Evolutionary conservation across 1,284 basidiomycete species (phyloP).

Genomic region (Leccinum griseonigrum): DNA sequence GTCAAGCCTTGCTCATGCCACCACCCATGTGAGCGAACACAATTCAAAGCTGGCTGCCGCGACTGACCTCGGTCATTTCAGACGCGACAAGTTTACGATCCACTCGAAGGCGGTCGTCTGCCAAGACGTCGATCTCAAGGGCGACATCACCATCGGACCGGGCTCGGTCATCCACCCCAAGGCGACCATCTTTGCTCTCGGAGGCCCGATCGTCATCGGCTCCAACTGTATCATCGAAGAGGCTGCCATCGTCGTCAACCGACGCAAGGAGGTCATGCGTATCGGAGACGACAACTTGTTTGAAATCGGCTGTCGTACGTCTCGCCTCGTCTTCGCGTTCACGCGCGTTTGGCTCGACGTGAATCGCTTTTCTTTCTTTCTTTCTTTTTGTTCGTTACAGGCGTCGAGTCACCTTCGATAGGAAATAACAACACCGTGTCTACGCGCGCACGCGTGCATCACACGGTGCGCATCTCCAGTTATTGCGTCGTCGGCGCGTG

Average conservation of each 20-base stretch:
- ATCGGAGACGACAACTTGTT: slow-evolving; percentile 94
- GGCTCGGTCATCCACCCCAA: slow-evolving; percentile 95
- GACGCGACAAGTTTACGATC: slow-evolving; percentile 76
- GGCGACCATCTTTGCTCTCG: slow-evolving; percentile 85
- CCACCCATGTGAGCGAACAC: slow-evolving; percentile 25
- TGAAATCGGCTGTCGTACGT: slow-evolving; percentile 86
- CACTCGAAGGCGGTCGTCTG: slow-evolving; percentile 83
- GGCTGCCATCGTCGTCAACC: slow-evolving; percentile 82
- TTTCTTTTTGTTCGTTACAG: slow-evolving; percentile 36
- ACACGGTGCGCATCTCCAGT: slow-evolving; percentile 73
- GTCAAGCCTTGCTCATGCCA: neutral
- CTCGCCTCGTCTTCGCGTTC: neutral
- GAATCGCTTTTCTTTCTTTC: neutral
- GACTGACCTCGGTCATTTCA: slow-evolving; percentile 26
- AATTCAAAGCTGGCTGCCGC: neutral
- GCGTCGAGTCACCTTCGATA: slow-evolving; percentile 80
- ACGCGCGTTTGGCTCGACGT: neutral
- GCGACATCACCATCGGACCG: slow-evolving; percentile 86
- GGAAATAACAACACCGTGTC: slow-evolving; percentile 86
- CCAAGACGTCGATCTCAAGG: slow-evolving; percentile 86
- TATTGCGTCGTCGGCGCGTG: slow-evolving; percentile 82
- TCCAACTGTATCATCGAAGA: slow-evolving; percentile 91
- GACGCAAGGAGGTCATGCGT: slow-evolving; percentile 81
- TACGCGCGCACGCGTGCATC: slow-evolving; percentile 75
- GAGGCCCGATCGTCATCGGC: slow-evolving; percentile 86